Conservation (phyloP, 352 stramenopile species). For the Discostella stelligera region DNA sequence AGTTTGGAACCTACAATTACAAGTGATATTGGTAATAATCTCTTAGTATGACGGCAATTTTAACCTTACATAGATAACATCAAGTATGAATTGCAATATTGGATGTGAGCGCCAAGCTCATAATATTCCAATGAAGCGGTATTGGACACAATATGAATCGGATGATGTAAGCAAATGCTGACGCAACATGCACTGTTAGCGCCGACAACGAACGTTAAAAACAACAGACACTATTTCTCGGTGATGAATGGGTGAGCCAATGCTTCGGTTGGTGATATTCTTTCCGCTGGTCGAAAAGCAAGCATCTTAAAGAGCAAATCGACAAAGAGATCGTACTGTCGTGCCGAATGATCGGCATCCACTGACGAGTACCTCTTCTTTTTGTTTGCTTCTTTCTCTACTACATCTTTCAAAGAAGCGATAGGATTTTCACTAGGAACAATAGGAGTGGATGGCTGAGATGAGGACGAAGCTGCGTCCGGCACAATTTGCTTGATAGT, state of each 20-base stretch:
- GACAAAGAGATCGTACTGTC: constrained; percentile 90
- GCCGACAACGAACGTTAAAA: background rate
- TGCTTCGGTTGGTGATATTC: constrained; percentile 91
- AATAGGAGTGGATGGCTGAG: constrained; percentile 21
- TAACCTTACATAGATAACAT: constrained; percentile 19
- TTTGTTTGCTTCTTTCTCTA: constrained; percentile 58
- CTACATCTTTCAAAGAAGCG: constrained; percentile 64
- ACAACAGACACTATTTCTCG: constrained; percentile 6
- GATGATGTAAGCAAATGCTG: constrained; percentile 2
- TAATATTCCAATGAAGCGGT: background rate
- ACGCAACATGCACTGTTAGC: constrained; percentile 9
- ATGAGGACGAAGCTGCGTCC: constrained; percentile 18
- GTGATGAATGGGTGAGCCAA: constrained; percentile 91
- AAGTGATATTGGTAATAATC: background rate
- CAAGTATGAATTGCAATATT: constrained; percentile 20
- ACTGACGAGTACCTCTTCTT: constrained; percentile 64
- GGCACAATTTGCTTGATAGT: constrained; percentile 44
- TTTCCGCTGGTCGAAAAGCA: constrained; percentile 88
- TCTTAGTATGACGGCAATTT: background rate
- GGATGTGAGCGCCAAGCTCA: constrained; percentile 16
- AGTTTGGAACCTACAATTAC: too few relatives aligned
- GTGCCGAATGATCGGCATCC: constrained; percentile 82
- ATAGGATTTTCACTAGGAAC: constrained; percentile 71
- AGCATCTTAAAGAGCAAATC: constrained; percentile 94
- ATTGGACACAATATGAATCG: constrained; percentile 4